phyloP scores from a whole-genome alignment of 75 land plant species.

The Chamaecyparis obtusa region DNA sequence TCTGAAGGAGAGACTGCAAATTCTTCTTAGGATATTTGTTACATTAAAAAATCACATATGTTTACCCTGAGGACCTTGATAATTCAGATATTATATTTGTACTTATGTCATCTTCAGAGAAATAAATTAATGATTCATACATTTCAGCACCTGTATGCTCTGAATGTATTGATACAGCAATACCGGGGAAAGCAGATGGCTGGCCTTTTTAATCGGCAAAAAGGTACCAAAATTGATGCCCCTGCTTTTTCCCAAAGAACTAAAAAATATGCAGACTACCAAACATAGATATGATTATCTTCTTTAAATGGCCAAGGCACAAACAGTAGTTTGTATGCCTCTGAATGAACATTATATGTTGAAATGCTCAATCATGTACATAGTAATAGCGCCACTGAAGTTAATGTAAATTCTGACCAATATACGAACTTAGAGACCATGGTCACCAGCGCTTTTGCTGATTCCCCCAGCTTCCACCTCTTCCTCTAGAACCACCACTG shows the following conservation, averaged over 20 bases:
- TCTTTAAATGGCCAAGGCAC: not conserved
- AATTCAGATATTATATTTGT: not conserved
- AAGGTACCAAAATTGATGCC: not conserved
- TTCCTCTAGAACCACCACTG: not conserved
- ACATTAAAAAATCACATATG: not conserved
- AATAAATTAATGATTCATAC: not conserved
- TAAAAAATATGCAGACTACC: not conserved
- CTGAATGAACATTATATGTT: not conserved
- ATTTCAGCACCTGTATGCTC: not conserved
- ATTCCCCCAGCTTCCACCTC: constrained; percentile 9
- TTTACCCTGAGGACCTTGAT: not conserved
- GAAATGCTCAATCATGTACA: not conserved
- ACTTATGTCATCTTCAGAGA: not conserved
- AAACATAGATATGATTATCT: not conserved
- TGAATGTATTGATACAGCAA: not conserved
- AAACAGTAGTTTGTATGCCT: not conserved
- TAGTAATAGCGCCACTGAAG: not conserved
- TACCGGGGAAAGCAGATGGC: not conserved
- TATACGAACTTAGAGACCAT: not conserved
- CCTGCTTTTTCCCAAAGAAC: not conserved
- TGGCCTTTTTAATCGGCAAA: not conserved
- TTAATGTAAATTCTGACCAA: not conserved
- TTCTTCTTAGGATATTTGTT: not conserved
- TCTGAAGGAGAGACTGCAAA: not conserved
- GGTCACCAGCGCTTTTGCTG: not conserved